Conservation (phyloP, 208 protist species). For the Trypanosomatidae sp. region DNA sequence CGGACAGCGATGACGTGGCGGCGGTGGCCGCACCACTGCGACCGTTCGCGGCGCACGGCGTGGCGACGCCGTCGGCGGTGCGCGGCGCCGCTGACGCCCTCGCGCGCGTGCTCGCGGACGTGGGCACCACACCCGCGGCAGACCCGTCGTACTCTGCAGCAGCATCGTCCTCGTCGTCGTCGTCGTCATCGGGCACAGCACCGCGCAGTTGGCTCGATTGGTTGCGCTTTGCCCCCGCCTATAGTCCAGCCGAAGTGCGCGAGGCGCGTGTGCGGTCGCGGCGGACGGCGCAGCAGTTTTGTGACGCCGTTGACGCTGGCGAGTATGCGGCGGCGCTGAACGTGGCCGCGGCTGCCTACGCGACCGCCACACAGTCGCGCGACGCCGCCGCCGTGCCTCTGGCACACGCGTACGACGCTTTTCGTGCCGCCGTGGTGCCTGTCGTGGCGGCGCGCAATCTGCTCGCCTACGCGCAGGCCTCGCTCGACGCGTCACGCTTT, state of each 20-base stretch:
- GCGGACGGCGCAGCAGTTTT: conserved; percentile 27
- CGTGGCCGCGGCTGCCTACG: conserved; percentile 38
- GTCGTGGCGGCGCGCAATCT: conserved; percentile 59
- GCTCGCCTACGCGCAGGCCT: conserved; percentile 38
- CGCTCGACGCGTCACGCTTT: conserved; percentile 48
- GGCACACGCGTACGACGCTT: conserved; percentile 10
- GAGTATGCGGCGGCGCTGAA: conserved; percentile 49
- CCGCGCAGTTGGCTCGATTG: no score
- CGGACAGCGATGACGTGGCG: conserved; percentile 53
- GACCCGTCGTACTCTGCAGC: no score
- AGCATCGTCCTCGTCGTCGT: no score
- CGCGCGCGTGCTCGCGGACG: conserved; percentile 64
- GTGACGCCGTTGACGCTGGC: conserved; percentile 30
- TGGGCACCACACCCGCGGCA: conserved; percentile 24
- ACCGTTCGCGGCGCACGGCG: conserved; percentile 12
- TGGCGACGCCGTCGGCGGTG: conserved; percentile 22
- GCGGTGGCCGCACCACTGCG: conserved; percentile 42
- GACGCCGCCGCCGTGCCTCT: conserved; percentile 9
- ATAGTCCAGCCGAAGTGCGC: conserved; percentile 48
- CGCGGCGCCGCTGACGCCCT: conserved; percentile 60
- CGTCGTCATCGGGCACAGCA: no score
- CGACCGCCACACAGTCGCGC: conserved; percentile 14
- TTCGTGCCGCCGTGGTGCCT: conserved; percentile 36
- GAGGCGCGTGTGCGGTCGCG: conserved; percentile 30
- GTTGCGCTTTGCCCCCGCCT: conserved; percentile 44